Base-by-base conservation (phyloP, 116 monocot species). In the Zostera marina region DNA sequence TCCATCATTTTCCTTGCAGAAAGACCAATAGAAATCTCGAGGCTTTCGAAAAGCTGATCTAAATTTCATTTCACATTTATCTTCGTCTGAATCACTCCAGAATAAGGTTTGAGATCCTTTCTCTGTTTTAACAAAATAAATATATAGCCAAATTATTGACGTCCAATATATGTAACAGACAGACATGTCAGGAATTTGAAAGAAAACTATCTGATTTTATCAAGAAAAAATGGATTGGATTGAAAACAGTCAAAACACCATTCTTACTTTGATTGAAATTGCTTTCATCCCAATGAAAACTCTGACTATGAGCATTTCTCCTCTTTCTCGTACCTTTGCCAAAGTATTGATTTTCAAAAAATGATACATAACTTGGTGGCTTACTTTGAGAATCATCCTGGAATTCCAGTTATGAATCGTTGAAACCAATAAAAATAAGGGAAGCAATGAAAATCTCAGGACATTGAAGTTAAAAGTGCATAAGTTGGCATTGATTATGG, bases 341-440 rank as follows among this genome's bases (percentile, higher is more conserved):
- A 77, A 83, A 80, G 66, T 72, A 72, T 68, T 73, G 81, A 38
- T 63, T 72, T 72, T 76, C 73, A 66, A 81, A 83, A 87, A 83
- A 92, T 74, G 82, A 65, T 13, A 78, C 40, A 49, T 46, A 53
- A 66, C 39, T 38, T 45, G 71, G 44, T 38, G 68, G 22, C 20
- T 0, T 32, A 61, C 59, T 58, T 52, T 24, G 43, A 55, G 74
- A 59, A 56, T 71, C 67, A 57, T 83, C 78, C 53, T 67, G n/a
- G n/a, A n/a, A n/a, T n/a, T n/a, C n/a, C n/a, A n/a, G 62, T 66
- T 67, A 60, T 83, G 87, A 92, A 54, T 76, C 81, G 76, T 78
- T 74, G 62, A 61, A 72, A 11, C 60, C 19, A 25, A 41, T 22
- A 59, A 48, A 45, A 22, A 54, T 14, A 65, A 4, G 8, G 43